A percentile compares a stretch with the other conserved stretches of the same genome.
Conservation (phyloP, 345 rosid genomes). For the Brassica juncea region DNA sequence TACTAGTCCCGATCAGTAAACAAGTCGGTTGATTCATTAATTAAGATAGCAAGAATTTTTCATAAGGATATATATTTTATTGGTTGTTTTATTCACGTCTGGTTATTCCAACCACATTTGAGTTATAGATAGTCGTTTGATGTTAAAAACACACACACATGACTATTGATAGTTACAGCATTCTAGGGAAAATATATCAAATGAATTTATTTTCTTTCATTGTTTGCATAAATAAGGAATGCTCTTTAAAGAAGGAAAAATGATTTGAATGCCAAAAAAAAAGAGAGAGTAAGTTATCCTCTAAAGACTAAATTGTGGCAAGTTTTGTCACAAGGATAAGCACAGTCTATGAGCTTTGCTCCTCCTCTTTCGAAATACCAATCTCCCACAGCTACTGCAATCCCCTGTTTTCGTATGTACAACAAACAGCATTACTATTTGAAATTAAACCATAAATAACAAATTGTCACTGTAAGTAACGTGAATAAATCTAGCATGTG, state of each 20-base stretch:
- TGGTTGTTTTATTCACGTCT: too few relatives aligned
- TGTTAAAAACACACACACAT: background rate
- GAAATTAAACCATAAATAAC: background rate
- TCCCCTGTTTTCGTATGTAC: constrained; percentile 53
- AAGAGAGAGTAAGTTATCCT: constrained; percentile 2
- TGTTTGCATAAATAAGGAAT: background rate
- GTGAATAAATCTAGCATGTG: background rate
- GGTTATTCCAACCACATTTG: too few relatives aligned
- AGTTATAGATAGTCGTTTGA: too few relatives aligned
- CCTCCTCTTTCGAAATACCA: constrained; percentile 81
- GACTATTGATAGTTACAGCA: background rate
- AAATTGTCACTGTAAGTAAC: background rate
- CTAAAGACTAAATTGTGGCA: constrained; percentile 90
- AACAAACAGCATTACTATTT: background rate
- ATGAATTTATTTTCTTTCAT: background rate
- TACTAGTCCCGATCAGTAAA: too few relatives aligned
- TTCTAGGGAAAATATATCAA: background rate
- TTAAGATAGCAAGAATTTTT: too few relatives aligned
- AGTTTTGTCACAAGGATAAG: constrained; percentile 88
- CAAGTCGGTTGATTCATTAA: too few relatives aligned
- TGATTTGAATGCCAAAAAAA: background rate
- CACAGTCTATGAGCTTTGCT: constrained; percentile 69
- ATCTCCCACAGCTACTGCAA: constrained; percentile 88
- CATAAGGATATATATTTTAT: too few relatives aligned
- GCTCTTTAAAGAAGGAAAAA: background rate